phyloP scores from a whole-genome alignment of 495 filamentous ascomycete genomes.

The Pyrenopolyporus hunteri region DNA sequence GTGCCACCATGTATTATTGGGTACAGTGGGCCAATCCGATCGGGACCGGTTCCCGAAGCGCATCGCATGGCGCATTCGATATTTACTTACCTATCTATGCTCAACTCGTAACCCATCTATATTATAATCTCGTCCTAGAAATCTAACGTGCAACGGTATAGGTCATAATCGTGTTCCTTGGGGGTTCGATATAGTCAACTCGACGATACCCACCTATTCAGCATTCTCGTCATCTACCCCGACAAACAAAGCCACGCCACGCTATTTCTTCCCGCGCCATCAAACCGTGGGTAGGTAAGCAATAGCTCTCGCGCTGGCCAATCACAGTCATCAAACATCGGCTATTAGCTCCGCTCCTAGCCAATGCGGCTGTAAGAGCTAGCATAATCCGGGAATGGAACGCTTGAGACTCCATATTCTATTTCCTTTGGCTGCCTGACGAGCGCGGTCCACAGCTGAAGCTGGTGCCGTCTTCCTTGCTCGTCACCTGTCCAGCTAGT shows the following conservation, averaged over 20 bases:
- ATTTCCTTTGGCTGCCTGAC: not conserved
- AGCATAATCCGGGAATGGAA: not conserved
- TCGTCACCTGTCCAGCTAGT: not conserved
- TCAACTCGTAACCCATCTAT: not conserved
- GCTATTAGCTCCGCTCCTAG: not conserved
- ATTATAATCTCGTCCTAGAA: too few species aligned
- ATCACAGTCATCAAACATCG: not conserved
- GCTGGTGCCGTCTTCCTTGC: conserved; percentile 5
- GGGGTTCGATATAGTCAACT: not conserved
- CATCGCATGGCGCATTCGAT: conserved; percentile 18
- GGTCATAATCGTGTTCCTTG: not conserved
- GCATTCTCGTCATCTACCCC: not conserved
- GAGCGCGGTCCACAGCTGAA: conserved; percentile 18
- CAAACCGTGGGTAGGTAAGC: not conserved
- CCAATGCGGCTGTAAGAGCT: conserved; percentile 6
- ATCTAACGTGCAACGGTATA: too few species aligned
- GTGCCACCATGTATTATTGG: conserved; percentile 7
- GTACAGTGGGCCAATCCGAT: conserved; percentile 25
- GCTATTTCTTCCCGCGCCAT: not conserved
- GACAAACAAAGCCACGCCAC: not conserved
- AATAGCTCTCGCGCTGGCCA: not conserved
- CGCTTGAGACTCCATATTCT: not conserved
- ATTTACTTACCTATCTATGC: not conserved
- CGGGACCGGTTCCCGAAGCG: conserved; percentile 4
- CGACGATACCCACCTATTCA: not conserved